Conservation (phyloP, 2,329 filamentous ascomycete species). For the Elsinoe perseae region DNA sequence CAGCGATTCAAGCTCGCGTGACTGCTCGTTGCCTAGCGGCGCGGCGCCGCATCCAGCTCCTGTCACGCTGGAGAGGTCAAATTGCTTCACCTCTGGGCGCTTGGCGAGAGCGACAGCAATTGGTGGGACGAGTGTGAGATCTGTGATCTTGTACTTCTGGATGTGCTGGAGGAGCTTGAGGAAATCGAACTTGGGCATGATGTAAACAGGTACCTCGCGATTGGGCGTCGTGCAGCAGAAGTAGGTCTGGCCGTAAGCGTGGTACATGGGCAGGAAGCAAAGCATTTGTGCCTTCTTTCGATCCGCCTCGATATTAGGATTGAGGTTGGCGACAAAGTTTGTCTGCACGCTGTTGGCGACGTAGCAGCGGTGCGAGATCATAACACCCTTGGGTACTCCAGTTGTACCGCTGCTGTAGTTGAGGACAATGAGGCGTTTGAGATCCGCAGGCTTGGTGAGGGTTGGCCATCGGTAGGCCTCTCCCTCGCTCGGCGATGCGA, state of each 20-base stretch:
- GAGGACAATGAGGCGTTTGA: constrained; percentile 54
- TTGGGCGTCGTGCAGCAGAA: constrained; percentile 55
- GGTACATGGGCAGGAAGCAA: constrained; percentile 66
- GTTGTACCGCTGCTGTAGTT: constrained; percentile 78
- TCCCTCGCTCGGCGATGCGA: constrained; percentile 47
- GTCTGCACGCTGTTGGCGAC: constrained; percentile 62
- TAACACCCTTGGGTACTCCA: constrained; percentile 70
- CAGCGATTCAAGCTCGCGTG: constrained; percentile 49
- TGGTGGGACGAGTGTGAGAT: constrained; percentile 62
- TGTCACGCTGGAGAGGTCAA: constrained; percentile 60
- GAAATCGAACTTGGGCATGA: constrained; percentile 75
- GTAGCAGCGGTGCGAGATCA: constrained; percentile 70
- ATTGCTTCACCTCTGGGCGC: constrained; percentile 56
- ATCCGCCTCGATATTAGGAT: constrained; percentile 44
- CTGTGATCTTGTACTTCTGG: constrained; percentile 60
- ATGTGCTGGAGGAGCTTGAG: constrained; percentile 61
- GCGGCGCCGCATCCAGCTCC: constrained; percentile 59
- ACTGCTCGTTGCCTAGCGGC: constrained; percentile 43
- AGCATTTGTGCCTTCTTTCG: constrained; percentile 42
- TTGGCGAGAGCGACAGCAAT: constrained; percentile 68
- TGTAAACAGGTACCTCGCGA: constrained; percentile 58
- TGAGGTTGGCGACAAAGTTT: constrained; percentile 39
- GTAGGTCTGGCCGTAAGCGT: constrained; percentile 52
- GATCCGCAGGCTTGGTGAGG: constrained; percentile 42
- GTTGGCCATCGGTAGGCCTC: constrained; percentile 57